A percentile compares a stretch with the other conserved stretches of the same genome.
phyloP scores from a whole-genome alignment of 192 early-diverging fungal species.

The Rhizophagus prolifer region DNA sequence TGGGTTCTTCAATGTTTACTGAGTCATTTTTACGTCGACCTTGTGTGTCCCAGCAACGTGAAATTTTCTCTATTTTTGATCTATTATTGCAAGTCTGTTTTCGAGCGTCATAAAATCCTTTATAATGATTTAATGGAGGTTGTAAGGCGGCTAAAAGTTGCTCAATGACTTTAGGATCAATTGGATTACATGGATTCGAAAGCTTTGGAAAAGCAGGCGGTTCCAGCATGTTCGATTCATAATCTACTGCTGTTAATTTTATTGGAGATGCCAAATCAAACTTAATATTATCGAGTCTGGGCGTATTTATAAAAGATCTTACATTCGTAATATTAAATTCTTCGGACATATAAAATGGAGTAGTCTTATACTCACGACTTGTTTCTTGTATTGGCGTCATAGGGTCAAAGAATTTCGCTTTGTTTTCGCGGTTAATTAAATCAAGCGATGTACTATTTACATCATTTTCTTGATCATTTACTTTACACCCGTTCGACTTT shows the following conservation, averaged over 20 bases:
- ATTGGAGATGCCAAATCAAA: background rate
- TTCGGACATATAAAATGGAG: background rate
- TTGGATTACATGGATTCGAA: slow-evolving; percentile 21
- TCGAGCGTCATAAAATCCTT: slow-evolving; percentile 11
- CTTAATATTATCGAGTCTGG: background rate
- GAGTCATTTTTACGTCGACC: background rate
- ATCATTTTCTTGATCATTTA: background rate
- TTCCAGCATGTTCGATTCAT: background rate
- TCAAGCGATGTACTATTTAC: background rate
- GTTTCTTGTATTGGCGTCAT: slow-evolving; percentile 19
- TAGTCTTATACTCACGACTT: slow-evolving; percentile 12
- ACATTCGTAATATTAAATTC: background rate
- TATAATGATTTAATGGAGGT: slow-evolving; percentile 1
- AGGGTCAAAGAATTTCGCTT: background rate
- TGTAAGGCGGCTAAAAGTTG: background rate
- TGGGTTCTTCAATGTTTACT: background rate
- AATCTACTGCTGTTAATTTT: background rate
- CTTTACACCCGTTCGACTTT: background rate
- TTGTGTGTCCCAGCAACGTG: background rate
- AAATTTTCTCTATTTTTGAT: background rate
- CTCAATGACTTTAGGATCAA: background rate
- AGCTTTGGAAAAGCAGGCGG: background rate
- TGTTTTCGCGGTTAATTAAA: background rate
- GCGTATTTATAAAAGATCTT: background rate
- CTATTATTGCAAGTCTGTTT: background rate